Evolutionary conservation across 345 rosid genomes (phyloP).

Genomic region (Zanthoxylum bungeanum): DNA sequence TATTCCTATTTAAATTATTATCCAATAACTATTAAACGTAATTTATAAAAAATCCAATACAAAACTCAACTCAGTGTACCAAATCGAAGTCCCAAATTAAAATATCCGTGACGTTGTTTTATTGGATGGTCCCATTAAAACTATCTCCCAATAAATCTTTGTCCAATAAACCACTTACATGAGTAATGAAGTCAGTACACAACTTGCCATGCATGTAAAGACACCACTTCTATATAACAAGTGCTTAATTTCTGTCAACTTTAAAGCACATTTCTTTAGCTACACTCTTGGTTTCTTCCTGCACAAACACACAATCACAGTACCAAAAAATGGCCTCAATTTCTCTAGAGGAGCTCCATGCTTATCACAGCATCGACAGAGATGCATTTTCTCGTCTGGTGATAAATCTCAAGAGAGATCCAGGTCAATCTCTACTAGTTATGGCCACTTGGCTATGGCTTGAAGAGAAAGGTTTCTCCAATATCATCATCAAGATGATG

Average conservation of each 20-base stretch:
- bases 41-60: too few species aligned
- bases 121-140: not conserved
- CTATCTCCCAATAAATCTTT: not conserved
- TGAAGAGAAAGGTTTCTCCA: conserved; percentile 39
- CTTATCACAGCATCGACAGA: conserved; percentile 38
- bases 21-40: too few species aligned
- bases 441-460: conserved; percentile 52
- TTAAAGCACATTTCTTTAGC: not conserved
- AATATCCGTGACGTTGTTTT: too few species aligned
- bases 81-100: too few species aligned
- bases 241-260: not conserved
- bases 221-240: not conserved
- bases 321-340: conserved; percentile 25
- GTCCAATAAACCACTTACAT: not conserved
- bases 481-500: conserved; percentile 22
- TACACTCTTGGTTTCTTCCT: too few species aligned
- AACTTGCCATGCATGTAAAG: not conserved
- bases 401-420: conserved; percentile 21
- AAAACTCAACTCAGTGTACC: not conserved
- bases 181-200: not conserved
- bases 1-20: too few species aligned
- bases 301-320: not conserved
- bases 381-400: conserved; percentile 38
- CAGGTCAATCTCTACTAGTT: conserved; percentile 33
- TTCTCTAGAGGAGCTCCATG: conserved; percentile 28